Evolutionary conservation across 2,329 filamentous ascomycete species (phyloP).

Genomic region (Pseudogymnoascus sp.): DNA sequence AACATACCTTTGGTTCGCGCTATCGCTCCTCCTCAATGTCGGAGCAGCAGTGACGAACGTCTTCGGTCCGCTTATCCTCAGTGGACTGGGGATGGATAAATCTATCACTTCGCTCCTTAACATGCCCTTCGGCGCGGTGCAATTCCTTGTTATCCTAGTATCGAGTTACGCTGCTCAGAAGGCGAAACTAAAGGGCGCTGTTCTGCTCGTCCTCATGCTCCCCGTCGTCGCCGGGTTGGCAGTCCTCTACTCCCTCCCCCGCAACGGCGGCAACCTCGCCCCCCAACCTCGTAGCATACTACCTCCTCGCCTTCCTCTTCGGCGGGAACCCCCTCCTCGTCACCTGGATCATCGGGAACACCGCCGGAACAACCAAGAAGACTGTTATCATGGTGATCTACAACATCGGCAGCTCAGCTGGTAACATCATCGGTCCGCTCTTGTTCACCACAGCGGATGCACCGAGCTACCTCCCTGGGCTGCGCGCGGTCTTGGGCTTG

Average conservation of each 20-base stretch:
- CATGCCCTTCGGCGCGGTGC: conserved; percentile 60
- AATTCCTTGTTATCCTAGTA: conserved; percentile 52
- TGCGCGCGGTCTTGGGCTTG: conserved; percentile 49
- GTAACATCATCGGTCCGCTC: conserved; percentile 62
- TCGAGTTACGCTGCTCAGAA: conserved; percentile 53
- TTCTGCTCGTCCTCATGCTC: conserved; percentile 48
- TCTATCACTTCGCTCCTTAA: conserved; percentile 54
- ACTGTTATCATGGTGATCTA: conserved; percentile 57
- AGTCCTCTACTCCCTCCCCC: conserved; percentile 49
- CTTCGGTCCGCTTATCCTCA: conserved; percentile 58
- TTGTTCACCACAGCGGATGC: conserved; percentile 53
- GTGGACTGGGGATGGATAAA: conserved; percentile 53
- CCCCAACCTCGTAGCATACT: conserved; percentile 53
- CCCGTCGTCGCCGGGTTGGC: conserved; percentile 55
- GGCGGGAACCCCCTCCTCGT: conserved; percentile 60
- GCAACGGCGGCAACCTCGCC: conserved; percentile 38
- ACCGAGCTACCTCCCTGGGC: conserved; percentile 51
- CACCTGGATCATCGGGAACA: conserved; percentile 64
- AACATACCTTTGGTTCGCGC: conserved; percentile 53
- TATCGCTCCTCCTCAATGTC: conserved; percentile 58
- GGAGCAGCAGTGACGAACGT: conserved; percentile 57
- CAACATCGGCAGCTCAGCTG: conserved; percentile 54
- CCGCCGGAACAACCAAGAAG: conserved; percentile 61
- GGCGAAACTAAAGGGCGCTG: conserved; percentile 48
- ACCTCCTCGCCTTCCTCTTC: conserved; percentile 60